Conservation (phyloP, 768 basidiomycete genomes). For the Lentinula boryana region DNA sequence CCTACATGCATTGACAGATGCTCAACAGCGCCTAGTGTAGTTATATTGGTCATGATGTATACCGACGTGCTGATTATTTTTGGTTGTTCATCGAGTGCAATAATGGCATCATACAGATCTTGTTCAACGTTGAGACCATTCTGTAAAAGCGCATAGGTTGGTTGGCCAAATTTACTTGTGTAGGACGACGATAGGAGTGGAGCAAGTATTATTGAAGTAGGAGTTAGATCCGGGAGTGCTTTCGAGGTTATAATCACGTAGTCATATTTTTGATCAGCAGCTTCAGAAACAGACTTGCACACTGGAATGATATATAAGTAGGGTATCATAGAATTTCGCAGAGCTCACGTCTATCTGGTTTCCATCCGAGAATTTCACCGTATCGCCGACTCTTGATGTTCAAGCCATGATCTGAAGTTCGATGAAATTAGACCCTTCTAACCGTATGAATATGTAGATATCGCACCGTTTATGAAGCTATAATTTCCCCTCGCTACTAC, state of each 20-base stretch:
- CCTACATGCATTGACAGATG: not conserved
- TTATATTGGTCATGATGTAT: conserved; percentile 5
- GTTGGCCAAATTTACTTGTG: not conserved
- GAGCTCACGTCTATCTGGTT: conserved; percentile 5
- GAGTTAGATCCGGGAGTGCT: conserved; percentile 5
- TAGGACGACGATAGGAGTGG: not conserved
- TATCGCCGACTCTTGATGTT: conserved; percentile 4
- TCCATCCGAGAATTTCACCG: conserved; percentile 6
- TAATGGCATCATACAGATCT: conserved; percentile 6
- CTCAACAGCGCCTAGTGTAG: not conserved
- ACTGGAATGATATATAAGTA: not conserved
- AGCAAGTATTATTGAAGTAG: conserved; percentile 5
- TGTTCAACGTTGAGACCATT: conserved; percentile 8
- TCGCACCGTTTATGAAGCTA: conserved; percentile 39
- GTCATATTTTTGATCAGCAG: conserved; percentile 7
- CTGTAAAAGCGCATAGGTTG: conserved; percentile 8
- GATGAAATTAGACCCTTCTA: not conserved
- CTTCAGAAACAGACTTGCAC: conserved; percentile 3
- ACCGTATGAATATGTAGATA: not conserved
- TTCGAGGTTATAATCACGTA: conserved; percentile 8
- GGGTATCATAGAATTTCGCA: not conserved
- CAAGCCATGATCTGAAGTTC: not conserved
- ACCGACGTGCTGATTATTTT: conserved; percentile 3
- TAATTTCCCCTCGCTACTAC: conserved; percentile 73
- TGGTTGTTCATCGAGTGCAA: not conserved